Conservation (phyloP, 2,329 filamentous ascomycete genomes). For the Emydomyces testavorans region DNA sequence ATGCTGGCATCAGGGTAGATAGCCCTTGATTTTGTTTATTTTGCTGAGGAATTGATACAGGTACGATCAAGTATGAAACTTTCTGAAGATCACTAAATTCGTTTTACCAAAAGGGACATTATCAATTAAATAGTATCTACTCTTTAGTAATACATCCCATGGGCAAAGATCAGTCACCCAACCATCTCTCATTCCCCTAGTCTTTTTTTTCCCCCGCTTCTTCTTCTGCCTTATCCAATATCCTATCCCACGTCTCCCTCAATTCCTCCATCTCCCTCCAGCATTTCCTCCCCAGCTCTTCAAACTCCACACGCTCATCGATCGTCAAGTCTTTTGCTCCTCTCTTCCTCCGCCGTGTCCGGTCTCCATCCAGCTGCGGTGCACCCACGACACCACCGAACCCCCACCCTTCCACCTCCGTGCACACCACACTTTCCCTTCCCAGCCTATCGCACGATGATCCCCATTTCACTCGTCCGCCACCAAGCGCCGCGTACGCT, state of each 20-base stretch:
- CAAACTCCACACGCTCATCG: slow-evolving; percentile 30
- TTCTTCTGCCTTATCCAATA: slow-evolving; percentile 28
- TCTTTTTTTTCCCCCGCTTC: background rate
- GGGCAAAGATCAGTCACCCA: background rate
- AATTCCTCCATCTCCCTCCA: slow-evolving; percentile 37
- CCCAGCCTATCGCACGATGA: slow-evolving; percentile 53
- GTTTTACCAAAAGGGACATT: too few relatives aligned
- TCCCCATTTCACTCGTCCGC: slow-evolving; percentile 69
- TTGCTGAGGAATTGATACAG: too few relatives aligned
- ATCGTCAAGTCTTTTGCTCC: slow-evolving; percentile 47
- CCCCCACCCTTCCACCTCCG: slow-evolving; percentile 81
- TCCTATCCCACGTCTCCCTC: slow-evolving; percentile 30
- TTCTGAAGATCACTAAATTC: too few relatives aligned
- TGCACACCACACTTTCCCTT: slow-evolving; percentile 54
- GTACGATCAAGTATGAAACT: too few relatives aligned
- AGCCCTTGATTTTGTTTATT: too few relatives aligned
- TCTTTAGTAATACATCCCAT: too few relatives aligned
- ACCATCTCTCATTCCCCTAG: background rate
- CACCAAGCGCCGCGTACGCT: slow-evolving; percentile 46
- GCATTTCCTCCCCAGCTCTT: slow-evolving; percentile 31
- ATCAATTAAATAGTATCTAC: too few relatives aligned
- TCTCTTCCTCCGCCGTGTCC: slow-evolving; percentile 46
- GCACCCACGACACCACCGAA: slow-evolving; percentile 43
- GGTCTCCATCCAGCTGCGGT: slow-evolving; percentile 43
- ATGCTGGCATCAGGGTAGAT: too few relatives aligned